These are phyloP conservation scores for Metschnikowia gelsemii DNA, from an alignment of 805 yeast genomes.

Conservation along the genomic window DNA sequence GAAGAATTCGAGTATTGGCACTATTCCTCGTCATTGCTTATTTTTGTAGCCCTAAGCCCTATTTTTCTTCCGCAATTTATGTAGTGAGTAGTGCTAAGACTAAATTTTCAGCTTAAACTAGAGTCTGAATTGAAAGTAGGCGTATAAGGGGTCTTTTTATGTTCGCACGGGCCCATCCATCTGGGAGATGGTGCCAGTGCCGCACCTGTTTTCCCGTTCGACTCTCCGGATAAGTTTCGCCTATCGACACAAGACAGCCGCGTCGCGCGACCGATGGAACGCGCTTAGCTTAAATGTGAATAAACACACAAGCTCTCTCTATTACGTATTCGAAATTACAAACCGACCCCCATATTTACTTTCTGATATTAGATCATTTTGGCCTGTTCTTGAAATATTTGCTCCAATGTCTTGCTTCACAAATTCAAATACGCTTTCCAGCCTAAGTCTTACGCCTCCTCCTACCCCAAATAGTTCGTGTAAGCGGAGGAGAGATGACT, in stretches of 20 bases:
- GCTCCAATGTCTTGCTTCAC: not conserved
- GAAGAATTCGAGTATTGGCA: constrained; percentile 45
- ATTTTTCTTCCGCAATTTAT: no score
- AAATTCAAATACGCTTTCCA: not conserved
- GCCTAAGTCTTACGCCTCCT: constrained; percentile 8
- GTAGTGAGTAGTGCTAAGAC: no score
- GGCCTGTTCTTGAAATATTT: not conserved
- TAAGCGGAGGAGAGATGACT: constrained; percentile 20
- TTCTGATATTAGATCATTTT: not conserved
- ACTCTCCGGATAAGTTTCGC: no score
- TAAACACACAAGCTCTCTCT: no score
- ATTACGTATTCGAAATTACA: no score
- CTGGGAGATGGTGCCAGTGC: no score
- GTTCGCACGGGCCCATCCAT: no score
- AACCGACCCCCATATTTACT: no score
- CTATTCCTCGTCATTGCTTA: constrained; percentile 47
- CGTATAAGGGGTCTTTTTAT: not conserved
- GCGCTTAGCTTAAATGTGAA: no score
- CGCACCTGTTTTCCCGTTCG: no score
- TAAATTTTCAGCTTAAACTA: no score
- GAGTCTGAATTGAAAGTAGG: no score
- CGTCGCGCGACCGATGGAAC: constrained; percentile 2
- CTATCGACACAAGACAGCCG: not conserved
- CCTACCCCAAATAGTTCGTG: constrained; percentile 8
- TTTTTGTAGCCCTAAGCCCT: not conserved